These are phyloP conservation scores for Ilyonectria robusta DNA, from an alignment of 2,329 filamentous ascomycete genomes.

Conservation along the genomic window DNA sequence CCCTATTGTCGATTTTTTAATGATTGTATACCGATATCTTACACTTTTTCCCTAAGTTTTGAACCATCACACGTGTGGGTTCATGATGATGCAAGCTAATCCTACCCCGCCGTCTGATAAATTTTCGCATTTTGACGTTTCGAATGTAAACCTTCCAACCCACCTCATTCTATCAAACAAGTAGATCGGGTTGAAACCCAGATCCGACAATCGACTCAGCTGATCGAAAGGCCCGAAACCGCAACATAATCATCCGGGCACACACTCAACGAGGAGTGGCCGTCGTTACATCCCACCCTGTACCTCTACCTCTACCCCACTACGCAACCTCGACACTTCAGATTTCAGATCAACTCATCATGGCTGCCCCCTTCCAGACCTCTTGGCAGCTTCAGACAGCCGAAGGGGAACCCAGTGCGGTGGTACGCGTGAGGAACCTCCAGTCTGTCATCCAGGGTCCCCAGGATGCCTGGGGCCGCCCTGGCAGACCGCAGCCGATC, in stretches of 20 bases:
- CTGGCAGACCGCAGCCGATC: constrained; percentile 71
- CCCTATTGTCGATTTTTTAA: no score
- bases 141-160: neutral
- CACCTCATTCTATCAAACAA: neutral
- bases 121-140: neutral
- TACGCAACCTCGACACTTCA: neutral
- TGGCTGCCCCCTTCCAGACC: constrained; percentile 42
- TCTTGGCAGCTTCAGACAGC: constrained; percentile 44
- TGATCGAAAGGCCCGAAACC: no score
- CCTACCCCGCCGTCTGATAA: neutral
- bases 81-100: neutral
- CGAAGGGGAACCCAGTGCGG: constrained; percentile 54
- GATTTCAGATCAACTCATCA: constrained; percentile 21
- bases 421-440: constrained; percentile 75
- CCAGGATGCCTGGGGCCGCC: constrained; percentile 78
- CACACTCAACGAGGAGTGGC: neutral
- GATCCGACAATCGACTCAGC: neutral
- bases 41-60: no score
- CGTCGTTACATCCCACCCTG: neutral
- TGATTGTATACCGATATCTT: no score
- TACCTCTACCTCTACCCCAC: neutral
- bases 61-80: neutral
- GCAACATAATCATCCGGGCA: no score
- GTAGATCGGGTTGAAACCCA: neutral
- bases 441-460: constrained; percentile 69